Evolutionary conservation across 176 grass and related monocot genomes (phyloP).

Genomic region (Microstegium vimineum): DNA sequence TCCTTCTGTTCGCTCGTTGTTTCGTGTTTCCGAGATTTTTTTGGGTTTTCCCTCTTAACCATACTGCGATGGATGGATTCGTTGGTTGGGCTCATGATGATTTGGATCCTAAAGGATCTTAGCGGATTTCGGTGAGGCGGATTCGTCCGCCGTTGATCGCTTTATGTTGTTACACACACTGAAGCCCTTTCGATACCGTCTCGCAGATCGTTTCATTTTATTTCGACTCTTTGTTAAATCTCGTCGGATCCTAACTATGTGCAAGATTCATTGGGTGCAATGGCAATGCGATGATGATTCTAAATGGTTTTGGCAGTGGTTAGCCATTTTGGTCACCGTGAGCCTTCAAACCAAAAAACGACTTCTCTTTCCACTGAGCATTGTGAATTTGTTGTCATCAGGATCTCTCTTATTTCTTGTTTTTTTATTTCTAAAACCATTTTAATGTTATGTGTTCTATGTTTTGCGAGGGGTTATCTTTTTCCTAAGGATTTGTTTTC

Average conservation of each 20-base stretch:
- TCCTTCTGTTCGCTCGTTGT: background rate
- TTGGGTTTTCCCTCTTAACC: rapidly evolving
- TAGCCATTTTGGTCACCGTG: background rate
- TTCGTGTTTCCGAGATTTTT: too few species aligned
- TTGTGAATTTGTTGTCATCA: background rate
- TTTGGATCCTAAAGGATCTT: constrained; percentile 53
- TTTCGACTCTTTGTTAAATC: background rate
- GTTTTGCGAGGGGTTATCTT: too few species aligned
- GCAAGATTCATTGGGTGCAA: background rate
- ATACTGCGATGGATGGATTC: background rate
- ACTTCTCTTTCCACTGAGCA: constrained; percentile 68
- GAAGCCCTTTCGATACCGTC: background rate
- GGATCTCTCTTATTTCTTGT: background rate
- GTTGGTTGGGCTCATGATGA: constrained; percentile 36
- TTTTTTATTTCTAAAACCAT: background rate
- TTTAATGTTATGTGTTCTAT: too few species aligned
- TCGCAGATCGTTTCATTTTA: background rate
- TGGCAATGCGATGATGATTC: constrained; percentile 23
- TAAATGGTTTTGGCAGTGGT: constrained; percentile 31
- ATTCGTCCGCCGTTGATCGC: constrained; percentile 30
- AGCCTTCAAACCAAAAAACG: constrained; percentile 44
- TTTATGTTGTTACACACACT: constrained; percentile 56
- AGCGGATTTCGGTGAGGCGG: constrained; percentile 60
- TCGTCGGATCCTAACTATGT: background rate
- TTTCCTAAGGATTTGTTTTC: too few species aligned